A percentile compares a stretch with the other conserved stretches of the same genome.
These are phyloP conservation scores for Acrocalymma vagum DNA, from an alignment of 2,329 filamentous ascomycete genomes.

Conservation along the genomic window DNA sequence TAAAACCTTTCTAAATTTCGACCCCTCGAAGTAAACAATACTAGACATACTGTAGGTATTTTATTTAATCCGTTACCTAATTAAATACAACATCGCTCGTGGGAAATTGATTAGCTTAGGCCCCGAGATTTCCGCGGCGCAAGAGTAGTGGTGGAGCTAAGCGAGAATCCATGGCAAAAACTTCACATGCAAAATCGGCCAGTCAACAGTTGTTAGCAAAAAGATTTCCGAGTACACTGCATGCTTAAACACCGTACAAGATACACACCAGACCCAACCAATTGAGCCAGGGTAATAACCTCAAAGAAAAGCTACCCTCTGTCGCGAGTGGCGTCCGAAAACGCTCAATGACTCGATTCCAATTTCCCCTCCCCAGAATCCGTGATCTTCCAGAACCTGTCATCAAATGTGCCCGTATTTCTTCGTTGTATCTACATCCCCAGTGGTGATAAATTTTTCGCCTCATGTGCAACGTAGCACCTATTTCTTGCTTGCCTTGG, in stretches of 20 bases:
- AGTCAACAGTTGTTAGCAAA: too few relatives aligned
- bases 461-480: slow-evolving; percentile 13
- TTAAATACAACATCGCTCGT: too few relatives aligned
- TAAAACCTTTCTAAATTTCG: too few relatives aligned
- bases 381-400: slow-evolving; percentile 20
- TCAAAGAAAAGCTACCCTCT: slow-evolving; percentile 34
- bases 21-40: too few relatives aligned
- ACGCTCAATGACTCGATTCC: slow-evolving; percentile 23
- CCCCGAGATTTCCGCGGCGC: too few relatives aligned
- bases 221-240: too few relatives aligned
- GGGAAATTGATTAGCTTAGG: too few relatives aligned
- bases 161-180: too few relatives aligned
- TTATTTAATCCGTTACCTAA: too few relatives aligned
- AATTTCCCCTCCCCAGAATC: slow-evolving; percentile 29
- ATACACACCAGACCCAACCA: slow-evolving; percentile 45
- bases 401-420: slow-evolving; percentile 28
- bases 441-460: slow-evolving; percentile 26
- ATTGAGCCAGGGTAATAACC: slow-evolving; percentile 34
- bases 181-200: too few relatives aligned
- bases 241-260: slow-evolving; percentile 48
- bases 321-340: slow-evolving; percentile 23
- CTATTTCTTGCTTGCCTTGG: slow-evolving; percentile 65
- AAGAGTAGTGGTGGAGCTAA: too few relatives aligned
- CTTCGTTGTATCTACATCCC: slow-evolving; percentile 44
- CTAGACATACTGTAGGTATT: too few relatives aligned